Evolutionary conservation across 2,329 filamentous ascomycete genomes (phyloP).

Genomic region (Pseudofabraea citricarpa): DNA sequence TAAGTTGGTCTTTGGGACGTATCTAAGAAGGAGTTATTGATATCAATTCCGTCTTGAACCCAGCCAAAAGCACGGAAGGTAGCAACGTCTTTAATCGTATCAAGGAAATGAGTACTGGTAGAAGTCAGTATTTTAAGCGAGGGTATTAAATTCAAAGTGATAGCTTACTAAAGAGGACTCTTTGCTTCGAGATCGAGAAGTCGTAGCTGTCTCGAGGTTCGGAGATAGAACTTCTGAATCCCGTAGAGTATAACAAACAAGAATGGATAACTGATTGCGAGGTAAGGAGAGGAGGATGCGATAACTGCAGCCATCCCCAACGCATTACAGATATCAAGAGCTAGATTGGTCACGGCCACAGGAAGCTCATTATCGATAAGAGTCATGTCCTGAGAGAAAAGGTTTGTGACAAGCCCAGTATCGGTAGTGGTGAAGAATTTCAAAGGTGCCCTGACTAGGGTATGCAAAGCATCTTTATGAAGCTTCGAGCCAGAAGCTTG

Average conservation of each 20-base stretch:
- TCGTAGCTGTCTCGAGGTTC: conserved; percentile 41
- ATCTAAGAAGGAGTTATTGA: conserved; percentile 25
- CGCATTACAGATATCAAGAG: conserved; percentile 9
- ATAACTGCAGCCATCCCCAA: background rate
- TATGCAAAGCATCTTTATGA: background rate
- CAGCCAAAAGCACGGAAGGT: conserved; percentile 41
- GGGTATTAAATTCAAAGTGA: background rate
- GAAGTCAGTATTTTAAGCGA: background rate
- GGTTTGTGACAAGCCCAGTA: conserved; percentile 1
- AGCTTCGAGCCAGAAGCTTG: background rate
- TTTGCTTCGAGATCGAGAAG: conserved; percentile 37
- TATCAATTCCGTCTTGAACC: conserved; percentile 13
- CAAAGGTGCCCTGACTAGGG: conserved; percentile 3
- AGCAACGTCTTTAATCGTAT: conserved; percentile 35
- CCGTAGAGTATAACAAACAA: conserved; percentile 2
- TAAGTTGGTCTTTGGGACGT: conserved; percentile 41
- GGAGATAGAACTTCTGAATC: conserved; percentile 35
- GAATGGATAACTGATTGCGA: conserved; percentile 4
- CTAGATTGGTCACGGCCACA: conserved; percentile 17
- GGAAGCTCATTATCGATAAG: conserved; percentile 6
- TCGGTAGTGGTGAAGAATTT: conserved; percentile 5
- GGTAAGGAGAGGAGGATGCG: background rate
- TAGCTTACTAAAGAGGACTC: conserved; percentile 33
- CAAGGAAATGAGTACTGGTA: conserved; percentile 35
- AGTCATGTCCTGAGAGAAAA: conserved; percentile 7